A percentile compares a stretch with the other conserved stretches of the same genome.
phyloP scores from a whole-genome alignment of 78 protist species.

The Bigelowiella natans region DNA sequence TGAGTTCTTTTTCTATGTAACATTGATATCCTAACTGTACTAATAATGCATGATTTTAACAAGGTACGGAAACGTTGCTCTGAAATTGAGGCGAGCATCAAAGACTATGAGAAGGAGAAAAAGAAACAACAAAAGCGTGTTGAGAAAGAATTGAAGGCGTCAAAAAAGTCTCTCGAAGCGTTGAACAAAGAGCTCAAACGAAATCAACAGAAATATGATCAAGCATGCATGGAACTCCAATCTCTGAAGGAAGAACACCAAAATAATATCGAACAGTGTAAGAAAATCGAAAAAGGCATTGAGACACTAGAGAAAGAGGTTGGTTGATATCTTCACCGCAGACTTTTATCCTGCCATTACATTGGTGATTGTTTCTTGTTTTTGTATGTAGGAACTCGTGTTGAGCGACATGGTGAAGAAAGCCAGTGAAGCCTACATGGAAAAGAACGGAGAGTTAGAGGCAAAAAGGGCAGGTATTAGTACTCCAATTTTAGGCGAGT shows the following conservation, averaged over 20 bases:
- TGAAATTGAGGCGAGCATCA: constrained; percentile 10
- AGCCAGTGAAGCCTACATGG: background rate
- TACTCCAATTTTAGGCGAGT: too few relatives aligned
- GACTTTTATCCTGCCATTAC: too few relatives aligned
- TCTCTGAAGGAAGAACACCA: constrained; percentile 24
- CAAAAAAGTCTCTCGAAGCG: background rate
- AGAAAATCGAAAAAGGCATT: background rate
- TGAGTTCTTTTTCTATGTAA: background rate
- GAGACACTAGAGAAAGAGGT: background rate
- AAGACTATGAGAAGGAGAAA: background rate
- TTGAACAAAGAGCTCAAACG: constrained; percentile 8
- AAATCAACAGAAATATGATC: background rate
- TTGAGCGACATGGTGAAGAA: background rate
- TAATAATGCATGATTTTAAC: background rate
- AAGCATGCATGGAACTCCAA: background rate
- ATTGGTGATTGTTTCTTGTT: too few relatives aligned
- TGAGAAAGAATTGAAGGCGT: background rate
- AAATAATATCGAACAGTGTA: background rate
- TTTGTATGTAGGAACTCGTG: too few relatives aligned
- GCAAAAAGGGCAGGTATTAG: too few relatives aligned
- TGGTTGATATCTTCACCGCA: too few relatives aligned
- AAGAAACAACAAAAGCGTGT: background rate
- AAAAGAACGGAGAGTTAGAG: background rate
- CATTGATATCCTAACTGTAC: background rate
- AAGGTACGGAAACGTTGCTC: background rate